A percentile compares a stretch with the other conserved stretches of the same genome.
These are phyloP conservation scores for Xylariaceae sp. DNA, from an alignment of 2,329 filamentous ascomycete species.

Conservation along the genomic window DNA sequence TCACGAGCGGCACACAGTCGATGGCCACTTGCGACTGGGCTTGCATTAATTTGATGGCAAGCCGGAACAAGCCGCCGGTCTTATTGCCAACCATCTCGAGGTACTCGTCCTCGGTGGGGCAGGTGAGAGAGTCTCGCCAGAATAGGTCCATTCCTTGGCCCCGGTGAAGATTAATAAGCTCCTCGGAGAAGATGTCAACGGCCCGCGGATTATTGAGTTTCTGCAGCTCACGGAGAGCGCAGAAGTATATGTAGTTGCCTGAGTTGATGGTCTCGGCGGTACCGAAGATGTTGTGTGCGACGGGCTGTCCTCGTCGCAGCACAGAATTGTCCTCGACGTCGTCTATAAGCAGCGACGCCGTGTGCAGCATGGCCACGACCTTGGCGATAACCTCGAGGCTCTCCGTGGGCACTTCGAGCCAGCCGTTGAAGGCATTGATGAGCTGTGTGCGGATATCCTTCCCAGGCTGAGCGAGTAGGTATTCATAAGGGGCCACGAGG, in stretches of 20 bases:
- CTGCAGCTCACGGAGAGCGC: slow-evolving; percentile 68
- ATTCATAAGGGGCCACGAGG: slow-evolving; percentile 72
- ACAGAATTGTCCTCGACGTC: slow-evolving; percentile 80
- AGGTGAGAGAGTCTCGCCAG: slow-evolving; percentile 81
- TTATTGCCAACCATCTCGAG: slow-evolving; percentile 93
- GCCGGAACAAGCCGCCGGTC: slow-evolving; percentile 78
- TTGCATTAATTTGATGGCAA: slow-evolving; percentile 85
- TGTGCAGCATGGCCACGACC: slow-evolving; percentile 81
- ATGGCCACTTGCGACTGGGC: slow-evolving; percentile 54
- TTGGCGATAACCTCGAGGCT: slow-evolving; percentile 70
- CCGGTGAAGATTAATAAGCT: slow-evolving; percentile 76
- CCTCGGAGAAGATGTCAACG: slow-evolving; percentile 71
- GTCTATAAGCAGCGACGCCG: slow-evolving; percentile 75
- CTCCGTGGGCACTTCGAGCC: slow-evolving; percentile 67
- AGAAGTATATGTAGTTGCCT: slow-evolving; percentile 85
- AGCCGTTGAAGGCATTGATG: slow-evolving; percentile 75
- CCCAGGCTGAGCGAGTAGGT: slow-evolving; percentile 71
- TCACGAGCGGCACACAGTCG: slow-evolving; percentile 79
- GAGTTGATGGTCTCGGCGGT: slow-evolving; percentile 85
- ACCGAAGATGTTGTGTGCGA: slow-evolving; percentile 80
- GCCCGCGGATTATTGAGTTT: slow-evolving; percentile 63
- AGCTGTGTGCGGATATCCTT: slow-evolving; percentile 80
- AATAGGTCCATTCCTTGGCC: slow-evolving; percentile 90
- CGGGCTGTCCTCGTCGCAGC: slow-evolving; percentile 72
- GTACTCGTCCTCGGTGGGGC: slow-evolving; percentile 82